Evolutionary conservation across 805 yeast species (phyloP), one percentile per base, ranked within the genome.

Genomic region (Starmerella asiatica): DNA sequence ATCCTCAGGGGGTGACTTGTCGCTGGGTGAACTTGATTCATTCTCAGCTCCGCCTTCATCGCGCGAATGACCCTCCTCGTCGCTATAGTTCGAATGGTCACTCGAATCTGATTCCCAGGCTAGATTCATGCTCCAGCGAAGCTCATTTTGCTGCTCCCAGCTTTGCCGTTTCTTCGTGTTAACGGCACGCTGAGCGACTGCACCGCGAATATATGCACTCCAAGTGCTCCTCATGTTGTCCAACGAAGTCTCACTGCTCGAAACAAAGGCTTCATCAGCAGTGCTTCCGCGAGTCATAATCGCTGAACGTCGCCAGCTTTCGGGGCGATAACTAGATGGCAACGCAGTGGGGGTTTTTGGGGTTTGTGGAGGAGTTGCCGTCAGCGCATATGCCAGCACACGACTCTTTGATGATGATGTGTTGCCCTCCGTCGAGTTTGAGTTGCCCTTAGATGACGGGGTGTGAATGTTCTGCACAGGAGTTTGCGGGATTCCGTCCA

Each of bases 111-210:
- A 43, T 15, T 39, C 44, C 35, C 39, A 45, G 7, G 28, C 29
- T 3, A 38, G 17, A 19, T 41, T 39, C 15, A 24, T 18, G 27
- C 43, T 39, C 50, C 50, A 46, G 8, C 45, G 30, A 8, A 19
- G 11, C 18, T 46, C 50, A 21, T 38, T 34, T 1, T 23, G 31
- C 34, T 30, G 34, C 27, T 46, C 47, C 34, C 38, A 21, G 29
- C 40, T 34, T 19, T 34, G 30, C 11, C 41, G 34, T 12, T 43
- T 35, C 19, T 40, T 37, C 3, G 29, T 42, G 11, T 52, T 45
- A 2, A 54, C 42, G 4, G 55, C 58, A 3, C 62, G 45, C 6
- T 51, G 48, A 3, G 61, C 62, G 34, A 58, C 49, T 1, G 60
- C 57, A 9, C 52, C 46, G 15, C 53, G 48, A 20, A 58, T 41